Percentiles rank a stretch among this genome's conserved stretches.
Conservation (phyloP, 495 filamentous ascomycete genomes). For the Penicillium angulare region DNA sequence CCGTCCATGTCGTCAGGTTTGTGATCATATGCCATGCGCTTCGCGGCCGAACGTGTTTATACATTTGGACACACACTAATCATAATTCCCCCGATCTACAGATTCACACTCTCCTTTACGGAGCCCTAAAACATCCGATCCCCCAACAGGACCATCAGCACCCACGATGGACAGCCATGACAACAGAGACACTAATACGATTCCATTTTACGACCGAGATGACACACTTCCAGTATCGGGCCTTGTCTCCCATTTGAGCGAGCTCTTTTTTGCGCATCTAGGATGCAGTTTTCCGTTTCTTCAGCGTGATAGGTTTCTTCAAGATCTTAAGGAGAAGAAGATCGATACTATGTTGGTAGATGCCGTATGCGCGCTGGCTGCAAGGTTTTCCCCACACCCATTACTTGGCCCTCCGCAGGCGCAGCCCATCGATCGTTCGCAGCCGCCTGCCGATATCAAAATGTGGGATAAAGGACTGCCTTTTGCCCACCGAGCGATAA, state of each 20-base stretch:
- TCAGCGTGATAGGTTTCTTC: constrained; percentile 63
- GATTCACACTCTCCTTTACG: constrained; percentile 38
- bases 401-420: constrained; percentile 54
- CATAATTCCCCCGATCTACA: constrained; percentile 2
- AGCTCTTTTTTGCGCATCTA: constrained; percentile 74
- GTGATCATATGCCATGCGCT: constrained; percentile 2
- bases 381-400: constrained; percentile 73
- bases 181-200: constrained; percentile 57
- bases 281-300: constrained; percentile 84
- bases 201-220: constrained; percentile 75
- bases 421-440: constrained; percentile 49
- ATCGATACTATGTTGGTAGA: constrained; percentile 87
- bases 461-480: constrained; percentile 59
- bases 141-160: constrained; percentile 19
- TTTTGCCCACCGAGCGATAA: constrained; percentile 76
- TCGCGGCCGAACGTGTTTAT: neutral
- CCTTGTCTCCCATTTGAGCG: constrained; percentile 69
- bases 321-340: constrained; percentile 69
- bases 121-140: constrained; percentile 32
- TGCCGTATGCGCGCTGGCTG: constrained; percentile 75
- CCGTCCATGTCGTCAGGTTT: constrained; percentile 49
- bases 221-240: constrained; percentile 65
- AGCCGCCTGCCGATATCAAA: constrained; percentile 33
- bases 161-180: constrained; percentile 40
- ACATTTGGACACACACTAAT: constrained; percentile 3